Evolutionary conservation across 805 yeast species (phyloP), one percentile per base, ranked within the genome.

Genomic region (Candida tibetensis): DNA sequence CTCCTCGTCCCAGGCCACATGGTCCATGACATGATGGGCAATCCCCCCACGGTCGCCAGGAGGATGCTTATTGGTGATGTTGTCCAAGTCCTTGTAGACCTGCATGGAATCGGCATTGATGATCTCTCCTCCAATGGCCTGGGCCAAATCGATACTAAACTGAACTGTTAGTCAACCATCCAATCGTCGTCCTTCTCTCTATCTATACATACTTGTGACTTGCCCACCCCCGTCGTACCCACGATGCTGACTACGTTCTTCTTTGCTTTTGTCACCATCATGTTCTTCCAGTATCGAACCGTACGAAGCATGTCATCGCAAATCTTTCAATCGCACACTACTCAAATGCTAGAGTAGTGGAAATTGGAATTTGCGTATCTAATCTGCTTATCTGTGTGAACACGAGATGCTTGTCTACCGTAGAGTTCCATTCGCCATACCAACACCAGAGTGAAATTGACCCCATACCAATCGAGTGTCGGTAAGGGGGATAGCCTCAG

Each of bases 51-150:
- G 68, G 47, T 91, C 96, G 0, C 64, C 67, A 1, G 83, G 42
- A 0, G 99, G 98, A 51, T 93, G 98, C 53, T 93, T 93, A 53
- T 93, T 93, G 12, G 99, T 86, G 43, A 93, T 87, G 8, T 78
- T 77, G 10, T 84, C 87, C 1, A 79, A 63, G 0, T 77, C 81
- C 28, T 69, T 63, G 60, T 93, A 93, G 71, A 93, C 85, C 61
- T 93, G 99, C 97, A 93, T 90, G 1, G 98, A 88, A 57, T 93
- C 99, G 0, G 95, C 96, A 60, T 93, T 93, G 46, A 93, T 85
- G 46, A 93, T 72, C 55, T 93, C 98, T 15, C 98, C 98, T 53
- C 81, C 75, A 36, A 84, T 73, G 18, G 72, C 72, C 48, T 76
- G 71, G 8, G 97, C 96, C 15, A 93, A 58, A 43, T 88, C 91